phyloP scores from a whole-genome alignment of 345 rosid genomes.

The Turnera subulata region DNA sequence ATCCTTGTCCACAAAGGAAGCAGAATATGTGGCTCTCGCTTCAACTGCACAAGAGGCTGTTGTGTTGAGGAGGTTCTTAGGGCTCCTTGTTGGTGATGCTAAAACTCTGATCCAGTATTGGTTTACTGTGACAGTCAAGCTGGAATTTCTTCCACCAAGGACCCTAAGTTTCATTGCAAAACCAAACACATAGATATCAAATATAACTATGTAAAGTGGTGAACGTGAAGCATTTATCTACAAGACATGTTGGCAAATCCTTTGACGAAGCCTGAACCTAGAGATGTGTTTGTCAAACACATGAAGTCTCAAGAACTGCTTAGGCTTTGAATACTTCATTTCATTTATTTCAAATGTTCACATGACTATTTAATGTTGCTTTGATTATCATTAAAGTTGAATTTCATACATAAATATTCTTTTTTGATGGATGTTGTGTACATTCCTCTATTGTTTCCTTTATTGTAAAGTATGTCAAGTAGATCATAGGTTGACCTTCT shows the following conservation, averaged over 20 bases:
- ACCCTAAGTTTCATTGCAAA: neutral
- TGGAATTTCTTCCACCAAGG: neutral
- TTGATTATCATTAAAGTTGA: neutral
- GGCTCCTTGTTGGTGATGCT: neutral
- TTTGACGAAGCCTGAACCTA: neutral
- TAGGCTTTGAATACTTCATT: neutral
- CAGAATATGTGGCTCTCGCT: too few species aligned
- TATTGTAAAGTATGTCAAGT: neutral
- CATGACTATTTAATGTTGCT: neutral
- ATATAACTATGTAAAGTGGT: neutral
- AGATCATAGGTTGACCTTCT: neutral
- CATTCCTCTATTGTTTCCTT: too few species aligned
- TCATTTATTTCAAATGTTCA: neutral
- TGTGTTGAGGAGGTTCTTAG: neutral
- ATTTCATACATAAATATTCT: too few species aligned
- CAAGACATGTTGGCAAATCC: neutral
- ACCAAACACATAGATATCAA: constrained; percentile 1
- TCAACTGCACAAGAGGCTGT: neutral
- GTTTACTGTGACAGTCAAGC: neutral
- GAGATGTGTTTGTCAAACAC: neutral
- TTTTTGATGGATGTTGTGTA: too few species aligned
- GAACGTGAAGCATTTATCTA: neutral
- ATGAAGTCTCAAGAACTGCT: neutral
- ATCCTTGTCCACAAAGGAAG: too few species aligned
- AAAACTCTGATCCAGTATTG: neutral